phyloP scores from a whole-genome alignment of 805 yeast genomes.

The Candida stauntonica region DNA sequence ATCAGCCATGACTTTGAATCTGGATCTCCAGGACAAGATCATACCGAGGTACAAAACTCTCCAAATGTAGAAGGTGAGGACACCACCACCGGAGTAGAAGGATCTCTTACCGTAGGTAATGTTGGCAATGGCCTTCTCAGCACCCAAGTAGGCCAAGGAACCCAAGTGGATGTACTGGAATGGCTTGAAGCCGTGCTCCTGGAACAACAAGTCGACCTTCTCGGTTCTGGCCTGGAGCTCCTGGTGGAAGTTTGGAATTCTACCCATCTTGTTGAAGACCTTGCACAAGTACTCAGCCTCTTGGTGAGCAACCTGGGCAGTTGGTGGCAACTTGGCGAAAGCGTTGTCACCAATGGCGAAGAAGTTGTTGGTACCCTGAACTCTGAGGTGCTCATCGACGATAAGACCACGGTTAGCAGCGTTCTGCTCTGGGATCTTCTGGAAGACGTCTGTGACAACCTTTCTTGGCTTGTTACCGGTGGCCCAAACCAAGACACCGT shows the following conservation, averaged over 20 bases:
- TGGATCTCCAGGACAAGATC: constrained; percentile 85
- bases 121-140: constrained; percentile 93
- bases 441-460: constrained; percentile 60
- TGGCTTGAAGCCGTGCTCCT: constrained; percentile 50
- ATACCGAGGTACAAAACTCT: constrained; percentile 85
- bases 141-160: constrained; percentile 88
- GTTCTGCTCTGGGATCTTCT: constrained; percentile 72
- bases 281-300: constrained; percentile 79
- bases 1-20: constrained; percentile 78
- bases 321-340: constrained; percentile 83
- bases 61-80: constrained; percentile 88
- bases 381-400: constrained; percentile 72
- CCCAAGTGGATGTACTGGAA: constrained; percentile 87
- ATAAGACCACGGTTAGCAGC: constrained; percentile 83
- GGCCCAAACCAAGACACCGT: constrained; percentile 95
- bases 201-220: constrained; percentile 37
- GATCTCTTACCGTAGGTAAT: constrained; percentile 76
- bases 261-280: constrained; percentile 57
- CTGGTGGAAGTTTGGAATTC: constrained; percentile 35
- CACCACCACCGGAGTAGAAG: constrained; percentile 82
- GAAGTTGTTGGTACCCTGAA: constrained; percentile 77
- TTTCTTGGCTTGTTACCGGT: constrained; percentile 91
- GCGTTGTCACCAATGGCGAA: constrained; percentile 95
- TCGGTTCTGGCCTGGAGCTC: constrained; percentile 31
- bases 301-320: constrained; percentile 96